Conservation (phyloP, 2,329 filamentous ascomycete genomes). For the Stagonosporopsis rhizophila region DNA sequence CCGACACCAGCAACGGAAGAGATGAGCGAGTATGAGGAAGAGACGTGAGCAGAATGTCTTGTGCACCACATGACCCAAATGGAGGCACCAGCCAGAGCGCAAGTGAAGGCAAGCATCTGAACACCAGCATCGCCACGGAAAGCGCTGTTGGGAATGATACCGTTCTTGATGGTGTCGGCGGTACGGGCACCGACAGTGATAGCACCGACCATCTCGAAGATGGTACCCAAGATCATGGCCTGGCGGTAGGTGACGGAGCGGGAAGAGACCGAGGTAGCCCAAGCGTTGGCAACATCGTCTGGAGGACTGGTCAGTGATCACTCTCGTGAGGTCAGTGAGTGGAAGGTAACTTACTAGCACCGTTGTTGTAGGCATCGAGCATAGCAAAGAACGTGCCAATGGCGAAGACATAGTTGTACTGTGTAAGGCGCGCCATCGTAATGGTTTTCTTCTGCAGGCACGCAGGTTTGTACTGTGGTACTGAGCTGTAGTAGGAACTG, state of each 20-base stretch:
- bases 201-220: constrained; percentile 58
- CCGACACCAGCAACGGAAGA: constrained; percentile 57
- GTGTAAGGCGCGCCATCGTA: constrained; percentile 33
- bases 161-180: constrained; percentile 81
- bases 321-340: not conserved
- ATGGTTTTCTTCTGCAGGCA: constrained; percentile 17
- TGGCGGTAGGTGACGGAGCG: constrained; percentile 74
- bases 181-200: constrained; percentile 59
- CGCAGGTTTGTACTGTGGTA: constrained; percentile 22
- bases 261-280: constrained; percentile 84
- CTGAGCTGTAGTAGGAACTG: constrained; percentile 25
- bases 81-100: constrained; percentile 67
- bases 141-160: constrained; percentile 58
- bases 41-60: constrained; percentile 71
- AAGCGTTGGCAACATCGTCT: constrained; percentile 85
- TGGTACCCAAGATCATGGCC: constrained; percentile 58
- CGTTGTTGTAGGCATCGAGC: constrained; percentile 80
- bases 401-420: constrained; percentile 74
- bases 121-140: constrained; percentile 56
- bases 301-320: constrained; percentile 18
- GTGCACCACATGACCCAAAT: constrained; percentile 85
- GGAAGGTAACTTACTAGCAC: constrained; percentile 67
- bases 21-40: constrained; percentile 63
- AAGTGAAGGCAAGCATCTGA: constrained; percentile 64
- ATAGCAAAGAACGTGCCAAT: constrained; percentile 79